Conservation (phyloP, 2,329 filamentous ascomycete genomes). For the Clonostachys rhizophaga region DNA sequence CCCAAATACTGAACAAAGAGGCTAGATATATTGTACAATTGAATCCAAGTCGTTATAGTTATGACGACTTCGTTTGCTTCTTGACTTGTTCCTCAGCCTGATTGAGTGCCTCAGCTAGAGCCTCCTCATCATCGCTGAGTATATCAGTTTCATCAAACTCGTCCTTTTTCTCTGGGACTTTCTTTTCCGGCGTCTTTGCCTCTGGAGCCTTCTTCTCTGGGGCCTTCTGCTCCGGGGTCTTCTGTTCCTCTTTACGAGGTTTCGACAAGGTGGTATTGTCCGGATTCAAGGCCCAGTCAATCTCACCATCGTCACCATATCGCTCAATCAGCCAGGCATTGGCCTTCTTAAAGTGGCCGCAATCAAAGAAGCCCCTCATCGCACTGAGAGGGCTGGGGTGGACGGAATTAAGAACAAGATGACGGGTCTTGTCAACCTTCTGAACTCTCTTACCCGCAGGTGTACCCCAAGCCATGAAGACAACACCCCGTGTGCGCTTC, state of each 20-base stretch:
- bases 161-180: conserved; percentile 4
- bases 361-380: conserved; percentile 74
- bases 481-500: conserved; percentile 74
- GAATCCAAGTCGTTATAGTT: too few relatives aligned
- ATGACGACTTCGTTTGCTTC: conserved; percentile 4
- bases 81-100: conserved; percentile 19
- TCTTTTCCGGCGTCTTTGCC: background rate
- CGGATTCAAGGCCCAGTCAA: conserved; percentile 72
- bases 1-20: too few relatives aligned
- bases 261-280: conserved; percentile 21
- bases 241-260: conserved; percentile 5
- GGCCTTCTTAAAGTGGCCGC: conserved; percentile 73
- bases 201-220: conserved; percentile 3
- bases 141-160: conserved; percentile 17
- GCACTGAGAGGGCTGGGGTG: conserved; percentile 95
- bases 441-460: conserved; percentile 77
- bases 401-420: conserved; percentile 80
- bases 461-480: conserved; percentile 91
- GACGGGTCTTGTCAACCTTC: conserved; percentile 66
- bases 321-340: conserved; percentile 79
- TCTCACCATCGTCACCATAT: conserved; percentile 75
- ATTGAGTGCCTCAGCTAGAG: conserved; percentile 25
- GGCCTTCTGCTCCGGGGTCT: conserved; percentile 1
- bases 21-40: too few relatives aligned
- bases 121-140: conserved; percentile 28